Conservation (phyloP, 345 rosid genomes). For the Trapa bicornis region DNA sequence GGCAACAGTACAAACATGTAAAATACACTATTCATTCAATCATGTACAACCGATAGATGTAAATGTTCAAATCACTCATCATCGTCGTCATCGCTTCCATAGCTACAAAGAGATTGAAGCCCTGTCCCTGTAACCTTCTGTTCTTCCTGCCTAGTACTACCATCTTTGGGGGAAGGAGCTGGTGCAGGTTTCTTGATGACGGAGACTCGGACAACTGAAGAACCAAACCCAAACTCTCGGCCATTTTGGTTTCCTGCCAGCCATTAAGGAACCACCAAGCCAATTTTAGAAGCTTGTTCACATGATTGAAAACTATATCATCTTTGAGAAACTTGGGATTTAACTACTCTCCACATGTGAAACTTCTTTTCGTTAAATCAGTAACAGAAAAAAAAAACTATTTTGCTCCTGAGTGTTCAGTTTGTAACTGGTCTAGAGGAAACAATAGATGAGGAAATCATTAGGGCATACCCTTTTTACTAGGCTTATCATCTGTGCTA, state of each 20-base stretch:
- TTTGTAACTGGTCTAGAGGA: not conserved
- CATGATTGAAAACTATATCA: not conserved
- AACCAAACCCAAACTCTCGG: not conserved
- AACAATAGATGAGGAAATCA: not conserved
- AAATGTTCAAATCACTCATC: not conserved
- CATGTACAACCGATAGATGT: too few relatives aligned
- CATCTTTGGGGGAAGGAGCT: constrained; percentile 12
- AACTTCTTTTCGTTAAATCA: not conserved
- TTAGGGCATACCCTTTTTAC: constrained; percentile 6
- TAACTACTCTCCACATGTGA: not conserved
- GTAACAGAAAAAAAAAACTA: not conserved
- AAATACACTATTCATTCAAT: too few relatives aligned
- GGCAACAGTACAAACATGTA: too few relatives aligned
- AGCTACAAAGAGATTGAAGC: constrained; percentile 41
- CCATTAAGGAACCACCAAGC: not conserved
- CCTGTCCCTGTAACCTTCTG: constrained; percentile 16
- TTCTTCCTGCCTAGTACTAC: constrained; percentile 15
- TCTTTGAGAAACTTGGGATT: not conserved
- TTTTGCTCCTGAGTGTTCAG: too few relatives aligned
- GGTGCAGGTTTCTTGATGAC: constrained; percentile 34
- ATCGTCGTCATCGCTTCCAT: constrained; percentile 55
- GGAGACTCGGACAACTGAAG: constrained; percentile 26
- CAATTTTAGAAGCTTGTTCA: not conserved
- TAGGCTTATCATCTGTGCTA: constrained; percentile 1
- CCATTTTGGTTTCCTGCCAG: constrained; percentile 18